phyloP scores from a whole-genome alignment of 257 asterid species.

The Gardenia jasminoides region DNA sequence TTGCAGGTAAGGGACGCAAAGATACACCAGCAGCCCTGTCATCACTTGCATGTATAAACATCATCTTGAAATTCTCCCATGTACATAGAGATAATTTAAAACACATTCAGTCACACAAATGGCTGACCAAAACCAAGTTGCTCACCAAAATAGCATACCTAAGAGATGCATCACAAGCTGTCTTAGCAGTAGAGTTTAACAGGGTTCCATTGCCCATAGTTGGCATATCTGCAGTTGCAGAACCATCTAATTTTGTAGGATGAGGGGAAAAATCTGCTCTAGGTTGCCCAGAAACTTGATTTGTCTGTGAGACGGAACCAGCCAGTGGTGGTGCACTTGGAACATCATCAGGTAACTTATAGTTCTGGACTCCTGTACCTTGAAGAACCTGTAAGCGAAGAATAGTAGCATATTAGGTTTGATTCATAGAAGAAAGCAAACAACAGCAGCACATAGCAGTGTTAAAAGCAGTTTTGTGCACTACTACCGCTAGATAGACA shows the following conservation, averaged over 20 bases:
- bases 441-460: too few relatives aligned
- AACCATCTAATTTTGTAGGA: slow-evolving; percentile 31
- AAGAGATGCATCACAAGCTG: slow-evolving; percentile 37
- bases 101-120: background rate
- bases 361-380: slow-evolving; percentile 25
- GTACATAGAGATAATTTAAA: slow-evolving; percentile 10
- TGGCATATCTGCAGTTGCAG: slow-evolving; percentile 36
- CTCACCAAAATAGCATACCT: slow-evolving; percentile 41
- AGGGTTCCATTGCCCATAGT: slow-evolving; percentile 22
- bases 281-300: slow-evolving; percentile 41
- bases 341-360: slow-evolving; percentile 30
- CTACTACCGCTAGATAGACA: too few relatives aligned
- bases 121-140: background rate
- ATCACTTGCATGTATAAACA: slow-evolving; percentile 9
- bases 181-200: slow-evolving; percentile 29
- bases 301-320: slow-evolving; percentile 26
- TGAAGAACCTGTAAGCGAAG: background rate
- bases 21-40: slow-evolving; percentile 63
- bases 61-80: background rate
- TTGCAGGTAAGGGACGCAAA: slow-evolving; percentile 48
- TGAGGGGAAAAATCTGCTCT: slow-evolving; percentile 32
- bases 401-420: too few relatives aligned
- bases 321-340: slow-evolving; percentile 88
- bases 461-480: too few relatives aligned
- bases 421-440: too few relatives aligned